A percentile compares a stretch with the other conserved stretches of the same genome.
Conservation (phyloP, 805 yeast genomes). For the Pichia nanzhaoensis region DNA sequence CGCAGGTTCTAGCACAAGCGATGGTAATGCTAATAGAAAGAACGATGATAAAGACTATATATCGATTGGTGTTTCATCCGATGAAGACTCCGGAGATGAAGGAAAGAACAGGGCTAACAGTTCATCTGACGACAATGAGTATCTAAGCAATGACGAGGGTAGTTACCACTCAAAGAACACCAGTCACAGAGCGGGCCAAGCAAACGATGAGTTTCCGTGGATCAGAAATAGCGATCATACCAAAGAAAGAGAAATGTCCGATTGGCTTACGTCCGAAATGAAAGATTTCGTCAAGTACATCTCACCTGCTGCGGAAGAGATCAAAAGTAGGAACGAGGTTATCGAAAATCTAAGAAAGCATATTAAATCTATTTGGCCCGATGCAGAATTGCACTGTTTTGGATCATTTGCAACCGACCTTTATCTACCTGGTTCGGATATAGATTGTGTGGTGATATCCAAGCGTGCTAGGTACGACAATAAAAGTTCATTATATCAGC, state of each 20-base stretch:
- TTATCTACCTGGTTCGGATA: conserved; percentile 91
- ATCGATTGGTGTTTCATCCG: conserved; percentile 46
- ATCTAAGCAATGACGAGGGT: conserved; percentile 40
- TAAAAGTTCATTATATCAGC: conserved; percentile 59
- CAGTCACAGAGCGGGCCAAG: conserved; percentile 22
- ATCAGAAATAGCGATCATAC: conserved; percentile 71
- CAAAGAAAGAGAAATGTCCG: conserved; percentile 67
- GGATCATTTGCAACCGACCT: conserved; percentile 94
- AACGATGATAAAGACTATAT: conserved; percentile 47
- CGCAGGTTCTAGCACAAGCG: conserved; percentile 38
- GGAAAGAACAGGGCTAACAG: conserved; percentile 30
- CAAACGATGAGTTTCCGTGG: conserved; percentile 58
- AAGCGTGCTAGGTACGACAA: conserved; percentile 50
- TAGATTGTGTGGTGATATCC: conserved; percentile 84
- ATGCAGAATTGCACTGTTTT: conserved; percentile 74
- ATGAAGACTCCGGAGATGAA: conserved; percentile 34
- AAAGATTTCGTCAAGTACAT: conserved; percentile 78
- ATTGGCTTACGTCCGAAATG: conserved; percentile 83
- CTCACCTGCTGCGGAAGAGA: conserved; percentile 76
- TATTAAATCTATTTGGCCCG: conserved; percentile 60
- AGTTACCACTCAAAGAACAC: conserved; percentile 24
- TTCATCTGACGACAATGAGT: conserved; percentile 27
- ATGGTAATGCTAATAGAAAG: conserved; percentile 19
- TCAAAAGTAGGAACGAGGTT: conserved; percentile 55
- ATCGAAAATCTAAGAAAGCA: conserved; percentile 52